Evolutionary conservation across 2,329 filamentous ascomycete genomes (phyloP), one percentile per base, ranked within the genome.

Genomic region (Aspergillus sp.): DNA sequence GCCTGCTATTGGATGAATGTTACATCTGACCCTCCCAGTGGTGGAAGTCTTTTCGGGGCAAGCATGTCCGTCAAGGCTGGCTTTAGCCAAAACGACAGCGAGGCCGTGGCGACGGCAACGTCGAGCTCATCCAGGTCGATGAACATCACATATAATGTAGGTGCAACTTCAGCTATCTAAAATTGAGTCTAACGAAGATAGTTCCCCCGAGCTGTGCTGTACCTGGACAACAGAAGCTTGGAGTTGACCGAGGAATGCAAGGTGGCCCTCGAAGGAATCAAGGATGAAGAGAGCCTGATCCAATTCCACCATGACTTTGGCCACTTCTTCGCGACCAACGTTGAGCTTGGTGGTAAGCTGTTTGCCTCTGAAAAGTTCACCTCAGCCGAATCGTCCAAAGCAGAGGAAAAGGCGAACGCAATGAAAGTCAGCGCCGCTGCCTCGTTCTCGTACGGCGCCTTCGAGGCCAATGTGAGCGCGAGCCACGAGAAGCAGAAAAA

Each of bases 321-420:
- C 36, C 26, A 12, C 11, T 45, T 46, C 31, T 46, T 40, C 35
- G 27, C 40, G 10, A 35, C 36, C 13, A 36, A 40, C 8, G 33
- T 46, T n/a, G 36, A 46, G 27, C 28, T 46, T n/a, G 44, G 44
- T 7, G 44, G 44, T n/a, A 31, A 37, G 28, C 44, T 46, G 6
- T 37, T 43, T 28, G 27, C 44, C 12, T 43, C 40, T 2, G 42
- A 43, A 35, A 35, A 46, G 30, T 28, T 26, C 12, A 46, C 11
- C 10, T 33, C 33, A 7, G 13, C 37, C 27, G 31, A 7, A 19
- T 27, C 19, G 5, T 26, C 26, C 5, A 33, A 10, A 4, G 40
- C 38, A 27, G 34, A 12, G 11, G 40, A 43, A 26, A 31, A 46
- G 13, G 36, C 40, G 10, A 33, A 30, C 4, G 12, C 40, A 7